A percentile compares a stretch with the other conserved stretches of the same genome.
Evolutionary conservation across 2,329 filamentous ascomycete species (phyloP).

Genomic region (Phialophora macrospora): DNA sequence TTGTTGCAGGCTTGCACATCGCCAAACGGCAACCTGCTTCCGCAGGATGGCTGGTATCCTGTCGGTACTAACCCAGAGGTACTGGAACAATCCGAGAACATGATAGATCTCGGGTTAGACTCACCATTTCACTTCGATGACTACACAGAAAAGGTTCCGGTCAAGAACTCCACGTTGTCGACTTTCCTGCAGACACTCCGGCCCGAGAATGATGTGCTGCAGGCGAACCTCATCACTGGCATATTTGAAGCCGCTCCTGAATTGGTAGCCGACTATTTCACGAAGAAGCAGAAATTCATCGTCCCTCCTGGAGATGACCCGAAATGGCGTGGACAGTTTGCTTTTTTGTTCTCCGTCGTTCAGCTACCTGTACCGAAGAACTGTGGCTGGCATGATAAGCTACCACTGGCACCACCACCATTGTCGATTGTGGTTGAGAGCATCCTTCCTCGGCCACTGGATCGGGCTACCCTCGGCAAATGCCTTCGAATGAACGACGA

Average conservation of each 20-base stretch:
- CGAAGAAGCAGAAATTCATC: slow-evolving; percentile 75
- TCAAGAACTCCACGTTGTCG: slow-evolving; percentile 79
- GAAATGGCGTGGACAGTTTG: slow-evolving; percentile 92
- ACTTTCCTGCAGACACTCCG: slow-evolving; percentile 78
- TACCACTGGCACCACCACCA: slow-evolving; percentile 73
- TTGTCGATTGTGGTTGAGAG: slow-evolving; percentile 80
- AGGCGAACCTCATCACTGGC: slow-evolving; percentile 78
- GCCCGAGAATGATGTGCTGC: slow-evolving; percentile 79
- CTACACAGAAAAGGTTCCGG: slow-evolving; percentile 68
- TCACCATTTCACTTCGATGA: slow-evolving; percentile 72
- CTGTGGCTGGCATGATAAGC: slow-evolving; percentile 68
- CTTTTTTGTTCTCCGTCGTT: slow-evolving; percentile 82
- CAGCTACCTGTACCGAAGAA: slow-evolving; percentile 71
- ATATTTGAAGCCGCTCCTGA: slow-evolving; percentile 85
- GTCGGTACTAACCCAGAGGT: slow-evolving; percentile 67
- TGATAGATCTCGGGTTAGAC: slow-evolving; percentile 69
- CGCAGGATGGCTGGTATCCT: slow-evolving; percentile 84
- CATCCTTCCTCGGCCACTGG: slow-evolving; percentile 81
- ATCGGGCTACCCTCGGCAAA: slow-evolving; percentile 75
- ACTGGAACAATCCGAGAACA: slow-evolving; percentile 53
- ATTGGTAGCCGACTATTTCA: slow-evolving; percentile 84
- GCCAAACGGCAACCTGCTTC: slow-evolving; percentile 73
- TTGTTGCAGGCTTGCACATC: slow-evolving; percentile 74
- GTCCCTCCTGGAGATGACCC: slow-evolving; percentile 91
- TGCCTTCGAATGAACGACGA: slow-evolving; percentile 79